These are phyloP conservation scores for Coemansia sp. DNA, from an alignment of 371 early-diverging fungal genomes.

Conservation along the genomic window DNA sequence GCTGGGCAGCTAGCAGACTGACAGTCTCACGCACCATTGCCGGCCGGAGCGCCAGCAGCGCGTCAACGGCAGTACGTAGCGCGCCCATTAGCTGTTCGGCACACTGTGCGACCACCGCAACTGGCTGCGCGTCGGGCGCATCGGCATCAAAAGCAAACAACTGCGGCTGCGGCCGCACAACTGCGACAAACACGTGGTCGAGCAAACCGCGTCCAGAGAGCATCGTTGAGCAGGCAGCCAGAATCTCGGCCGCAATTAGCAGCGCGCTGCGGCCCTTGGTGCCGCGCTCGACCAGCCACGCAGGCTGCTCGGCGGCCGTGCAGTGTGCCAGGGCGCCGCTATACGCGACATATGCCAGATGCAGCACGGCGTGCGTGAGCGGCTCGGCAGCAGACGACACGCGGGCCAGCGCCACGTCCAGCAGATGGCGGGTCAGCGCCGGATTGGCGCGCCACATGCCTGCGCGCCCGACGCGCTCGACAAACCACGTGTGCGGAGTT, in stretches of 20 bases:
- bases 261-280: conserved; percentile 22
- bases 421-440: conserved; percentile 21
- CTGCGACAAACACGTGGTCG: conserved; percentile 11
- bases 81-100: conserved; percentile 1
- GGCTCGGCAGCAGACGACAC: conserved; percentile 10
- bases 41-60: conserved; percentile 19
- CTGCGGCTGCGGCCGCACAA: conserved; percentile 9
- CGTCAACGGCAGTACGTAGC: conserved; percentile 10
- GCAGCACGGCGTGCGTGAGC: conserved; percentile 2
- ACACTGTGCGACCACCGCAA: neutral
- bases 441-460: conserved; percentile 26
- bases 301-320: conserved; percentile 11
- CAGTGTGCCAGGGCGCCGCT: conserved; percentile 21
- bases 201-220: conserved; percentile 5
- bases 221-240: conserved; percentile 17
- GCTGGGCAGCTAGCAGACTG: neutral
- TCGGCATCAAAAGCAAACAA: neutral
- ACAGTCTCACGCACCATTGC: conserved; percentile 12
- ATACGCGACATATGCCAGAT: conserved; percentile 23
- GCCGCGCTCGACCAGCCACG: conserved; percentile 9
- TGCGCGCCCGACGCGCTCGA: neutral
- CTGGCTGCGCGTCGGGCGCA: neutral
- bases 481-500: conserved; percentile 7
- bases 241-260: conserved; percentile 18
- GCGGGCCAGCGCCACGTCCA: conserved; percentile 28